These are phyloP conservation scores for Pseudoturritis turrita DNA, from an alignment of 345 rosid species.

Conservation along the genomic window DNA sequence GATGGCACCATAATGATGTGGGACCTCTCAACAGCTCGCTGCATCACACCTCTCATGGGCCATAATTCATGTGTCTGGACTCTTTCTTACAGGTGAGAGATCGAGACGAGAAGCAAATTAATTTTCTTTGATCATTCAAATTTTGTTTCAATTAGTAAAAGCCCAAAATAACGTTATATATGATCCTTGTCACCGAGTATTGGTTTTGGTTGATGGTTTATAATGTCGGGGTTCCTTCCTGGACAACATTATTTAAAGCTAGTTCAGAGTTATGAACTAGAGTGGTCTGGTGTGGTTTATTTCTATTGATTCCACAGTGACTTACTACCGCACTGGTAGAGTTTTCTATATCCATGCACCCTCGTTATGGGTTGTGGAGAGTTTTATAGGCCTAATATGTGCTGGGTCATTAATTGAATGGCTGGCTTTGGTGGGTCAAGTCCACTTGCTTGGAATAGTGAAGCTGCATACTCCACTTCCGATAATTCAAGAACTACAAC, in stretches of 20 bases:
- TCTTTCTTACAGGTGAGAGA: constrained; percentile 72
- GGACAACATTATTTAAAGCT: not conserved
- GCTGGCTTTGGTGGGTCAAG: not conserved
- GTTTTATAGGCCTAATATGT: not conserved
- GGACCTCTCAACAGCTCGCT: constrained; percentile 95
- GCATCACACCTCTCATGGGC: constrained; percentile 87
- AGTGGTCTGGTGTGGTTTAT: not conserved
- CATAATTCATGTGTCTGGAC: constrained; percentile 92
- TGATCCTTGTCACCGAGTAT: not conserved
- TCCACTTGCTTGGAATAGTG: not conserved
- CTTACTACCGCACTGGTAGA: not conserved
- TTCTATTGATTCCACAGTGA: not conserved
- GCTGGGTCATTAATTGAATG: not conserved
- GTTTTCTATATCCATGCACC: not conserved
- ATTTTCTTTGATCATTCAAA: not conserved
- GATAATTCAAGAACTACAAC: not conserved
- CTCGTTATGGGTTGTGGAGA: not conserved
- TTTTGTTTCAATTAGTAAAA: not conserved
- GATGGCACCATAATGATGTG: constrained; percentile 97
- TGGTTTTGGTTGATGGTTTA: not conserved
- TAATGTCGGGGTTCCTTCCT: not conserved
- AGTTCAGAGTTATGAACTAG: not conserved
- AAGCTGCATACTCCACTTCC: not conserved
- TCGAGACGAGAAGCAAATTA: not conserved
- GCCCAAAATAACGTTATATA: not conserved